Percentiles rank a stretch among this genome's conserved stretches.
Conservation (phyloP, 2,329 filamentous ascomycete species). For the Hymenoscyphus repandus region DNA sequence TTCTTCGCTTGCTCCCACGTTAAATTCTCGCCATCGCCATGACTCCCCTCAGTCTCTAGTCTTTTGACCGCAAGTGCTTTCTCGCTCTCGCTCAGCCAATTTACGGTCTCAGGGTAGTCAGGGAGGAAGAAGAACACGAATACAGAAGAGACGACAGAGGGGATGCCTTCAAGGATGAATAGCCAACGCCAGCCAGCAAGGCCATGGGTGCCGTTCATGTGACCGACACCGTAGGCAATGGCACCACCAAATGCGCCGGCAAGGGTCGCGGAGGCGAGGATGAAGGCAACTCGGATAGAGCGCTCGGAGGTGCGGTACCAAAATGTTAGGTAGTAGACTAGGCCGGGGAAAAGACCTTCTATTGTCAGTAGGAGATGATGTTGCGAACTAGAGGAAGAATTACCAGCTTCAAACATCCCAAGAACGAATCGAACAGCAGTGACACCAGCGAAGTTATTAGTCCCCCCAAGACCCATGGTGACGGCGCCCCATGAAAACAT, state of each 20-base stretch:
- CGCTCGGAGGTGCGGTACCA: conserved; percentile 29
- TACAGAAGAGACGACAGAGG: conserved; percentile 42
- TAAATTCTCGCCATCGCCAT: conserved; percentile 37
- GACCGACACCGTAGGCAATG: conserved; percentile 28
- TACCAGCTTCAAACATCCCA: conserved; percentile 44
- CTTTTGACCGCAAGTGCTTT: conserved; percentile 37
- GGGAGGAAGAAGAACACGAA: conserved; percentile 42
- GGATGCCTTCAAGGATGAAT: conserved; percentile 29
- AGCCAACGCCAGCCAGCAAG: conserved; percentile 29
- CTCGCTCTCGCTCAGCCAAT: conserved; percentile 41
- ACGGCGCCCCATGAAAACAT: conserved; percentile 45
- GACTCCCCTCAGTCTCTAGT: conserved; percentile 38
- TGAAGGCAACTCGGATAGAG: conserved; percentile 28
- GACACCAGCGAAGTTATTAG: conserved; percentile 37
- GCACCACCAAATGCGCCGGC: conserved; percentile 30
- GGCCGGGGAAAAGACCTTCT: conserved; percentile 40
- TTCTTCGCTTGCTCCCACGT: conserved; percentile 43
- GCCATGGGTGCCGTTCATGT: conserved; percentile 25
- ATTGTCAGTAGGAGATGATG: conserved; percentile 40
- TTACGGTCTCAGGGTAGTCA: conserved; percentile 43
- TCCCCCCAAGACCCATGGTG: conserved; percentile 43
- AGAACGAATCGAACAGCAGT: conserved; percentile 43
- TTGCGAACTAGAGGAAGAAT: conserved; percentile 33
- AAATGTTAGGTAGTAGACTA: conserved; percentile 31
- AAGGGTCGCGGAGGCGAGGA: conserved; percentile 28